Base-by-base conservation (phyloP, 345 rosid species). In the Aegle marmelos region DNA sequence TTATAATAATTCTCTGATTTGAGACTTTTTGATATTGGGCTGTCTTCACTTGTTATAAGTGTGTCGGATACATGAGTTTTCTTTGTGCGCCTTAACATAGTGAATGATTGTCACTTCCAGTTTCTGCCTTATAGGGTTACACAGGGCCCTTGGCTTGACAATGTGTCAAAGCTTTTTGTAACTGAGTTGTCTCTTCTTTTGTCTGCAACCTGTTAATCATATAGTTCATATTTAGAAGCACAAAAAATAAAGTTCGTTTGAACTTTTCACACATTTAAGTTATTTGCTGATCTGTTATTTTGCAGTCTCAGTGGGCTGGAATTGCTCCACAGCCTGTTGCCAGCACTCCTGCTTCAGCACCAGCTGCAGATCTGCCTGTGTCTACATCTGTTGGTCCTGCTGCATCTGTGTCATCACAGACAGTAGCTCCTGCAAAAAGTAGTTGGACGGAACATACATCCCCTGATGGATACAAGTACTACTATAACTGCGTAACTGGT, bases 371-470 rank as follows among this genome's bases (percentile, higher is more conserved):
- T 81, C 86, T 85, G 73, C 87, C 87, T 64, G 76, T 87, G 33
- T 83, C 91, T 19, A 61, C 86, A 28, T 77, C 86, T 57, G 81
- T 83, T 80, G 72, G 80, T 67, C 69, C 89, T 36, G 75, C 80
- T 76, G 78, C 85, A 63, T 75, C 93, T 74, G 83, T 79, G 68
- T 58, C 53, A 28, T 70, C 77, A 13, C 90, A 85, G 57, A 70
- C 82, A 30, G 83, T 71, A 33, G 83, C 87, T 78, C 80, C 95
- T 74, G 82, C 76, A 72, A 90, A 91, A 84, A 87, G 92, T 86
- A 89, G 77, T 80, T 96, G 99, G 99, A 92, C 99, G 2, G 99
- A 94, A 84, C 99, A 96, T 87, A 91, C 91, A 45, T 94, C 99
- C 13, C 98, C 98, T 13, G 99, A 96, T 78, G 99, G 99, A 78